Evolutionary conservation across 2,329 filamentous ascomycete genomes (phyloP), one percentile per base, ranked within the genome.

Genomic region (Penicillium corylophilum): DNA sequence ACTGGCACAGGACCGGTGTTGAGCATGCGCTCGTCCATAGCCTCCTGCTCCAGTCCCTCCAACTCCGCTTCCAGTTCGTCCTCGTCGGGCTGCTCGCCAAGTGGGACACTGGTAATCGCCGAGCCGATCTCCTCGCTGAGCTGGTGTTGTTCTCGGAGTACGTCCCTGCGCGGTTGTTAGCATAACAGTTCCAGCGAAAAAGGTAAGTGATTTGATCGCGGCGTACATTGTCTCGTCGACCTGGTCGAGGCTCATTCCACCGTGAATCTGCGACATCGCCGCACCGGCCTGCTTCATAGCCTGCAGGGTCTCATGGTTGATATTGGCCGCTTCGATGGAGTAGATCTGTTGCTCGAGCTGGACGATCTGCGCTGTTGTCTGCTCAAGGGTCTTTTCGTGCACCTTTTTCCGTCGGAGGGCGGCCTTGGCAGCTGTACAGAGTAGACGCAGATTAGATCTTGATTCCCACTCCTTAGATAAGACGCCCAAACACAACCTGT

Each of bases 271-370:
- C 78, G 92, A 88, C 92, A 99, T 97, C 31, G 93, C 94, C 55
- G 85, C 78, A 60, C 89, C 86, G 10, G 94, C 93, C 69, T 87
- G 87, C 82, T 95, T 87, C 91, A 99, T 96, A 7, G 92, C 93
- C 62, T 87, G 83, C 59, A 97, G 80, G 12, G 94, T 99, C 79
- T 96, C 92, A 76, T 93, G 87, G 80, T 99, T 99, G 79, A 99
- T 96, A 72, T 97, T 99, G 56, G 94, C 94, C 43, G 92, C 90
- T 75, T 99, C 94, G 78, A 99, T 97, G 54, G 89, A 87, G 73
- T 94, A 94, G 69, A 97, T 95, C 73, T 99, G 91, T 69, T 92
- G 88, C 73, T 99, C 94, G 40, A 99, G 81, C 20, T 94, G 95
- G 64, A 86, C 84, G 68, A 97, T 95, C 76, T 97, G 93, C 28